Conservation (phyloP, 2,329 filamentous ascomycete species). For the Scedosporium dehoogii region DNA sequence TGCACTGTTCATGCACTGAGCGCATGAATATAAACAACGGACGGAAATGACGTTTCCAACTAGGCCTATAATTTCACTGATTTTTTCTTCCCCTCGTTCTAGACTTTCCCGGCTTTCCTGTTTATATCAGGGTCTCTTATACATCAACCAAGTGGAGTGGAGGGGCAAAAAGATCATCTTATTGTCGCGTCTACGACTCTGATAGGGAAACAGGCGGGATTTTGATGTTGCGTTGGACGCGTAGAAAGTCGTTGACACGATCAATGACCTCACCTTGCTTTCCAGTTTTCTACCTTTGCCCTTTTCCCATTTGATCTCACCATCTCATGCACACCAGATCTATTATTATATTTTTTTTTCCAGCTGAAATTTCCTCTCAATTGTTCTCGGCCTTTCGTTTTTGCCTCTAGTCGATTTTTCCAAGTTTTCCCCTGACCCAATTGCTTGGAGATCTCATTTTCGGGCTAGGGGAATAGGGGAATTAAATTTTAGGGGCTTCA, state of each 20-base stretch:
- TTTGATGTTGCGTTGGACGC: not conserved
- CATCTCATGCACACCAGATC: too few species aligned
- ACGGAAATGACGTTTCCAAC: constrained; percentile 3
- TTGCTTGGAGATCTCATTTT: constrained; percentile 1
- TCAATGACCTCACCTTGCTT: not conserved
- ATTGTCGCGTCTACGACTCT: not conserved
- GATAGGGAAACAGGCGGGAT: not conserved
- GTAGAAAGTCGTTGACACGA: not conserved
- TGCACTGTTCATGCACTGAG: constrained; percentile 2
- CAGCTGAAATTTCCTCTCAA: not conserved
- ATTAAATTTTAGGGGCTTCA: too few species aligned
- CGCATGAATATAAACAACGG: constrained; percentile 2
- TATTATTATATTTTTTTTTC: too few species aligned
- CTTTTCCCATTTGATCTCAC: too few species aligned
- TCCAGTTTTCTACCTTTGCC: too few species aligned
- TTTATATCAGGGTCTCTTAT: not conserved
- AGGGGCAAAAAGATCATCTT: not conserved
- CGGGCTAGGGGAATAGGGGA: too few species aligned
- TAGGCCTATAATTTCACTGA: not conserved
- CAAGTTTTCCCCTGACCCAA: too few species aligned
- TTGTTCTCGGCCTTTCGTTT: not conserved
- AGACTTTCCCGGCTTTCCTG: not conserved
- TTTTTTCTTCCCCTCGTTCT: too few species aligned
- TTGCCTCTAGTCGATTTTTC: not conserved
- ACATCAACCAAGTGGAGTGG: not conserved